A percentile compares a stretch with the other conserved stretches of the same genome.
These are phyloP conservation scores for Cyanidiococcus yangmingshanensis DNA, from an alignment of 23 red algal genomes.

Conservation along the genomic window DNA sequence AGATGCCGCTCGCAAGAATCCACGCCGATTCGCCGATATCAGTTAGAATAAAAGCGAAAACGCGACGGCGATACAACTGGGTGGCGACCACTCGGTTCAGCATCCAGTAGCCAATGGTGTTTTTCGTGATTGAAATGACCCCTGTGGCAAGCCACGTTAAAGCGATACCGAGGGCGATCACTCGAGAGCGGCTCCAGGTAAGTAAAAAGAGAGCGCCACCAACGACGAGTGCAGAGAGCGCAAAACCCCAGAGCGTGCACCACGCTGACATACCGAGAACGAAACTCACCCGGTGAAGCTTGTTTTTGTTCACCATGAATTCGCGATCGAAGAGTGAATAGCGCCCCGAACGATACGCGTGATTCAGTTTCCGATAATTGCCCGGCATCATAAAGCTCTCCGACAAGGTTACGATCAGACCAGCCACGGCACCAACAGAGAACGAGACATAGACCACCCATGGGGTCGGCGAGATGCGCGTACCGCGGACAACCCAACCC, in stretches of 20 bases:
- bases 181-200: constrained; percentile 15
- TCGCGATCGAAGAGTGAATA: neutral
- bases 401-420: neutral
- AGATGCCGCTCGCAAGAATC: constrained; percentile 11
- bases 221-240: neutral
- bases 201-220: constrained; percentile 7
- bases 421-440: neutral
- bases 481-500: constrained; percentile 1
- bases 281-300: constrained; percentile 10
- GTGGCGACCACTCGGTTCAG: constrained; percentile 10
- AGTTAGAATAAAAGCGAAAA: constrained; percentile 10
- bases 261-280: constrained; percentile 14
- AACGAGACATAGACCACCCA: constrained; percentile 14
- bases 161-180: constrained; percentile 2
- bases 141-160: neutral
- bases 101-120: constrained; percentile 21
- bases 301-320: constrained; percentile 19
- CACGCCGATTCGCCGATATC: constrained; percentile 16
- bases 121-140: constrained; percentile 18
- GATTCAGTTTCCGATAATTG: neutral
- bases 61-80: constrained; percentile 5
- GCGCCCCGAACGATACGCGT: constrained; percentile 1
- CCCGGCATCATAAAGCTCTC: constrained; percentile 22
- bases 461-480: neutral
- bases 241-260: constrained; percentile 15